phyloP scores from a whole-genome alignment of 495 filamentous ascomycete genomes.

The Penicillium coffeae region DNA sequence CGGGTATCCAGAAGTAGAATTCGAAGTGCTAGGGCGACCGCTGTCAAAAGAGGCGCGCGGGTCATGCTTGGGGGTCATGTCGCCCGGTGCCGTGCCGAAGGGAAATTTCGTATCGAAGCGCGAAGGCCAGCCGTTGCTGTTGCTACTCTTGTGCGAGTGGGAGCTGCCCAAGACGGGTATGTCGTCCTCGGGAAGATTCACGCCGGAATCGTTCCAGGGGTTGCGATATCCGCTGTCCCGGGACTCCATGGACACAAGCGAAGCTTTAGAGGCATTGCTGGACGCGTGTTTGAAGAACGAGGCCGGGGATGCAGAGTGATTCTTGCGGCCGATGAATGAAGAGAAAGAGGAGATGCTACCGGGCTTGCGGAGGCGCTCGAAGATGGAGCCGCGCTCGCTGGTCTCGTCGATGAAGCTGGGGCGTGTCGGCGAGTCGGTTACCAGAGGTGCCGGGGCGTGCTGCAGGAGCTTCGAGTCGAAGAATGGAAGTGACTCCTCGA shows the following conservation, averaged over 20 bases:
- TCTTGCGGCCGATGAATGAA: slow-evolving; percentile 90
- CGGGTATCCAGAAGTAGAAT: slow-evolving; percentile 94
- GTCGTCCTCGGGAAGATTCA: slow-evolving; percentile 87
- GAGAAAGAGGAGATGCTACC: slow-evolving; percentile 90
- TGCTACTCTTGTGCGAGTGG: slow-evolving; percentile 54
- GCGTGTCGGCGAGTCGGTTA: slow-evolving; percentile 80
- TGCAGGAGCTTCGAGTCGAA: slow-evolving; percentile 96
- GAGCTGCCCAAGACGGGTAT: slow-evolving; percentile 56
- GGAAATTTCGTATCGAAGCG: slow-evolving; percentile 61
- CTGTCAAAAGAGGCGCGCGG: slow-evolving; percentile 80
- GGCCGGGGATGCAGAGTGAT: slow-evolving; percentile 76
- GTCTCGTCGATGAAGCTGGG: slow-evolving; percentile 73
- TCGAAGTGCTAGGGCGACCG: slow-evolving; percentile 87
- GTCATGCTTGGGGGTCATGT: slow-evolving; percentile 77
- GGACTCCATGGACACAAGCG: slow-evolving; percentile 88
- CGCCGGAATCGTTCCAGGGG: slow-evolving; percentile 94
- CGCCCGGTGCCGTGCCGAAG: slow-evolving; percentile 67
- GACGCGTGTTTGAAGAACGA: slow-evolving; percentile 92
- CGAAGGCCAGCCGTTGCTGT: slow-evolving; percentile 62
- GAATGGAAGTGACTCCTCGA: slow-evolving; percentile 92
- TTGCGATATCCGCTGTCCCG: slow-evolving; percentile 89
- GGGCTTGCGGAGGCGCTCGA: slow-evolving; percentile 86
- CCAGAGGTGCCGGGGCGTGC: slow-evolving; percentile 72
- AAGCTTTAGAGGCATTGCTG: slow-evolving; percentile 90
- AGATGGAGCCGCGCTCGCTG: slow-evolving; percentile 74